phyloP scores from a whole-genome alignment of 2,329 filamentous ascomycete genomes.

The Aspergillus awamori region DNA sequence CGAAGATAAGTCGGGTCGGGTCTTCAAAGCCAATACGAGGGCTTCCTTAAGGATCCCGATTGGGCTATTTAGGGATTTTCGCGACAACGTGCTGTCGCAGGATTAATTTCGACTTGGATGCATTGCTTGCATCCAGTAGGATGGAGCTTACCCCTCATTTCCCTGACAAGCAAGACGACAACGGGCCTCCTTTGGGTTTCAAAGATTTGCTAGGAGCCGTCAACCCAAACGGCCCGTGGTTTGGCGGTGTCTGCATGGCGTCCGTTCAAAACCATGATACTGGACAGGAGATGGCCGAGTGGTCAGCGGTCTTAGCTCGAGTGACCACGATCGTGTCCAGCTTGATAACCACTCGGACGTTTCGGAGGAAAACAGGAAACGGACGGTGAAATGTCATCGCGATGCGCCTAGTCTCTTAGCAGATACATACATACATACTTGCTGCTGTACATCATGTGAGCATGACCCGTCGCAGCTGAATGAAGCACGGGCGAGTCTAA shows the following conservation, averaged over 20 bases:
- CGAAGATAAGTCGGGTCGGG: conserved; percentile 1
- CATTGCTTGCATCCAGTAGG: conserved; percentile 3
- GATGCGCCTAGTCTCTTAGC: conserved; percentile 13
- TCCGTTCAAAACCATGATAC: conserved; percentile 2
- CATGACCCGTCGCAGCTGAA: conserved; percentile 12
- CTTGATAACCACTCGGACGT: conserved; percentile 37
- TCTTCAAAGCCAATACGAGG: conserved; percentile 2
- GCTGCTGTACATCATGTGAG: conserved; percentile 26
- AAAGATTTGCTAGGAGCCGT: neutral
- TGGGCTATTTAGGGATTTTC: neutral
- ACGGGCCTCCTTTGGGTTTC: neutral
- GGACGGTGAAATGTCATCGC: conserved; percentile 17
- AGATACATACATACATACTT: conserved; percentile 16
- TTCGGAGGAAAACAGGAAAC: conserved; percentile 28
- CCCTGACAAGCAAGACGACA: neutral
- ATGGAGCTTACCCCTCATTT: conserved; percentile 4
- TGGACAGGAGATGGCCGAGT: neutral
- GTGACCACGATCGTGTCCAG: conserved; percentile 31
- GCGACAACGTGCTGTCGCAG: conserved; percentile 2
- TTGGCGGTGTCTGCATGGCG: conserved; percentile 22
- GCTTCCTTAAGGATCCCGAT: neutral
- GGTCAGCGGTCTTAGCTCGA: conserved; percentile 12
- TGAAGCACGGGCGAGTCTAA: neutral
- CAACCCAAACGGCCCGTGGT: conserved; percentile 11
- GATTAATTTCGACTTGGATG: neutral